Evolutionary conservation across 768 basidiomycete species (phyloP), one percentile per base, ranked within the genome.

Genomic region (Roridomyces roridus): DNA sequence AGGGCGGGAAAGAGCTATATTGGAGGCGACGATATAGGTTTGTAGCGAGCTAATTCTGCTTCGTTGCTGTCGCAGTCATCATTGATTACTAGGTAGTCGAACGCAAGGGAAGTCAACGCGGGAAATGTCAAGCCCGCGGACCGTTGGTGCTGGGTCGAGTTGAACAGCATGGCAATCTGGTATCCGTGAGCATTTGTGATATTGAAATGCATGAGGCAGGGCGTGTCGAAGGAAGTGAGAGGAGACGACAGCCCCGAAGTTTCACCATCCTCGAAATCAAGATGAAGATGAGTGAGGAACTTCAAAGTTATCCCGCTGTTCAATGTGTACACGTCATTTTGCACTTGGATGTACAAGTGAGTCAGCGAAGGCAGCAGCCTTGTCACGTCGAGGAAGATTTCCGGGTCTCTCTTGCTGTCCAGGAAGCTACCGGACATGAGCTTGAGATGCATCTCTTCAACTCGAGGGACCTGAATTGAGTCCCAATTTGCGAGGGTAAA

Each of bases 21-120:
- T 6, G 36, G 44, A 23, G 25, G 43, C 3, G 35, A 9, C 3
- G 25, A 23, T 12, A 23, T 21, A 3, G 35, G 17, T 2, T 31
- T n/a, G 15, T 6, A 9, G 10, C 20, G 25, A 21, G 0, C 0
- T 4, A 15, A 5, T n/a, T 20, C 15, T 6, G 14, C 0, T 2
- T 23, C 39, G 9, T 37, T 25, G 21, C 52, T 46, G 1, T 5
- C 9, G 20, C 52, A 54, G 6, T 4, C 3, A 8, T 28, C 5
- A 15, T 6, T 18, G 41, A 28, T 11, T n/a, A n/a, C n/a, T n/a
- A n/a, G n/a, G n/a, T n/a, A n/a, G n/a, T n/a, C n/a, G 11, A 54
- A 46, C n/a, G 20, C 26, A 11, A 54, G n/a, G 17, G 52, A 54
- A 5, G 52, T 39, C 44, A 54, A 21, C 6, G 44, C 43, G 7